Evolutionary conservation across 2,329 filamentous ascomycete genomes (phyloP).

Genomic region (Lachnellula subtilissima): DNA sequence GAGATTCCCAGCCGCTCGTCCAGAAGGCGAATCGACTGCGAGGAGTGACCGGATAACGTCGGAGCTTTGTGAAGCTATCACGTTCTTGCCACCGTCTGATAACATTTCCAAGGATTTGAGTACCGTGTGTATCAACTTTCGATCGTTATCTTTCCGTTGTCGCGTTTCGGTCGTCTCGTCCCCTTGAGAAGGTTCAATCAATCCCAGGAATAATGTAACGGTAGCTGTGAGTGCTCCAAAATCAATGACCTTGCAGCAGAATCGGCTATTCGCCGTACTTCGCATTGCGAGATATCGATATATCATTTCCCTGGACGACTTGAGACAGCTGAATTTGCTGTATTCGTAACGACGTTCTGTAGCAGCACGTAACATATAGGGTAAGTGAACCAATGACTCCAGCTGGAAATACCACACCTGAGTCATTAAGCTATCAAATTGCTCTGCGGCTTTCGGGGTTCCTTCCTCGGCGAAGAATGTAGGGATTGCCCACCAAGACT

Average conservation of each 20-base stretch:
- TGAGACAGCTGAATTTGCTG: constrained; percentile 29
- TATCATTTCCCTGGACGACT: constrained; percentile 26
- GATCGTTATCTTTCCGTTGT: constrained; percentile 19
- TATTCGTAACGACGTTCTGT: constrained; percentile 30
- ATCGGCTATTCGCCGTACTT: constrained; percentile 13
- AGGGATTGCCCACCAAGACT: constrained; percentile 27
- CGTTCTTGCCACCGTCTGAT: constrained; percentile 13
- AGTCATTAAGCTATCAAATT: constrained; percentile 24
- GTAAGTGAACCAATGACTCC: constrained; percentile 26
- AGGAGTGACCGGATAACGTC: constrained; percentile 28
- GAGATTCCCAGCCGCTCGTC: constrained; percentile 18
- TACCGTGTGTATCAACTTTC: constrained; percentile 20
- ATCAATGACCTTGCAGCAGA: constrained; percentile 30
- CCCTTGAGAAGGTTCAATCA: constrained; percentile 17
- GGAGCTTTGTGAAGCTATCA: constrained; percentile 25
- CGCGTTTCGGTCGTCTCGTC: constrained; percentile 11
- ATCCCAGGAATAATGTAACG: constrained; percentile 26
- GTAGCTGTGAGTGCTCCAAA: constrained; percentile 28
- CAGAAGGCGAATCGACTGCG: constrained; percentile 18
- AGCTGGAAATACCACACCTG: constrained; percentile 31
- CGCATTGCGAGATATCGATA: constrained; percentile 24
- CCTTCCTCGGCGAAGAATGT: constrained; percentile 10
- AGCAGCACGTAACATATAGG: constrained; percentile 30
- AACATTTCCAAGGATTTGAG: constrained; percentile 21
- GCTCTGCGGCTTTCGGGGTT: constrained; percentile 1